phyloP scores from a whole-genome alignment of 2,329 filamentous ascomycete genomes.

The Hypoxylon rubiginosum region DNA sequence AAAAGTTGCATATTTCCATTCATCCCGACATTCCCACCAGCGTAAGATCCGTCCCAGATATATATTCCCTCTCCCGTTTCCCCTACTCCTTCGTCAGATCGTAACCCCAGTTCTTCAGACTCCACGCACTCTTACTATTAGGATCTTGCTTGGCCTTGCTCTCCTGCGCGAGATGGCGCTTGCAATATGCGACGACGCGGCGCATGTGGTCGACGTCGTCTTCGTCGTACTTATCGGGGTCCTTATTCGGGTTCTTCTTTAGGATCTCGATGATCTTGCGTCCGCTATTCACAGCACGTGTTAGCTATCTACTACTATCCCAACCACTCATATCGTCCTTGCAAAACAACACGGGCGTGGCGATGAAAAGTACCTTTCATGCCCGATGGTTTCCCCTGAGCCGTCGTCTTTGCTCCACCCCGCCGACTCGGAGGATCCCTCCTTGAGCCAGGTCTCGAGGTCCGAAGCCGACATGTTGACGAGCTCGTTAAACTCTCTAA shows the following conservation, averaged over 20 bases:
- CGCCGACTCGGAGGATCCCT: conserved; percentile 62
- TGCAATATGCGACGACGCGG: conserved; percentile 69
- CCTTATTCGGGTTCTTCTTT: conserved; percentile 66
- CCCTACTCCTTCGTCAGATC: conserved; percentile 51
- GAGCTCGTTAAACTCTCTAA: conserved; percentile 70
- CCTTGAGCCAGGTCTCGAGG: conserved; percentile 67
- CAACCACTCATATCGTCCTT: neutral
- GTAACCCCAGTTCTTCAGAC: conserved; percentile 68
- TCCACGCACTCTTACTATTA: conserved; percentile 59
- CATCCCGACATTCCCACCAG: too few relatives aligned
- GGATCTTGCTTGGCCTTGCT: conserved; percentile 63
- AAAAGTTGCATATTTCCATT: too few relatives aligned
- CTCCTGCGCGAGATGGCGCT: conserved; percentile 71
- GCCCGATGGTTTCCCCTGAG: conserved; percentile 69
- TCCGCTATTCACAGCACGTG: conserved; percentile 55
- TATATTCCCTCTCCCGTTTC: too few relatives aligned
- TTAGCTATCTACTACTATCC: too few relatives aligned
- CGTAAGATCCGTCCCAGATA: too few relatives aligned
- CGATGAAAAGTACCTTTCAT: conserved; percentile 54
- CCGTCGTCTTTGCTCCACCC: conserved; percentile 67
- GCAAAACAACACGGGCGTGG: neutral
- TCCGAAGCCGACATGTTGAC: conserved; percentile 71
- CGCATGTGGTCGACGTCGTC: conserved; percentile 64
- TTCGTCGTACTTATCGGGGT: conserved; percentile 64
- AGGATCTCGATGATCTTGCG: conserved; percentile 70